These are phyloP conservation scores for Suhomyces xylopsoci DNA, from an alignment of 805 yeast species.

Conservation along the genomic window DNA sequence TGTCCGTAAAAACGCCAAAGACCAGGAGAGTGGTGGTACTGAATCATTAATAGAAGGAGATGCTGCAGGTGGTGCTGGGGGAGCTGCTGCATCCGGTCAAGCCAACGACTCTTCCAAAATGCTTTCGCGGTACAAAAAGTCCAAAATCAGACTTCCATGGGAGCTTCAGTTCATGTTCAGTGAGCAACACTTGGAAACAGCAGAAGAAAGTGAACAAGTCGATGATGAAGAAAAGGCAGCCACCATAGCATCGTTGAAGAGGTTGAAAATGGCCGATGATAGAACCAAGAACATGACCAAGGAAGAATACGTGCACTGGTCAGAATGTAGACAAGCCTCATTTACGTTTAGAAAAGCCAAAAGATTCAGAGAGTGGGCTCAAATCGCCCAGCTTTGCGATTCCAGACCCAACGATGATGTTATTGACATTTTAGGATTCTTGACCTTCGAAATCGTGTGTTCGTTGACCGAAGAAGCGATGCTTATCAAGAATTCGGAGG, in stretches of 20 bases:
- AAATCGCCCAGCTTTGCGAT: conserved; percentile 77
- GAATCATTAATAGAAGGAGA: conserved; percentile 51
- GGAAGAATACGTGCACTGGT: conserved; percentile 98
- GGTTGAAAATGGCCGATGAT: conserved; percentile 90
- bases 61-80: conserved; percentile 42
- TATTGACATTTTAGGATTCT: conserved; percentile 88
- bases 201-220: conserved; percentile 53
- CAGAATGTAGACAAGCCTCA: conserved; percentile 96
- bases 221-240: conserved; percentile 93
- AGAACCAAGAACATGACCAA: conserved; percentile 90
- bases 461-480: conserved; percentile 90
- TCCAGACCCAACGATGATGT: conserved; percentile 95
- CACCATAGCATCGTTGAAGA: conserved; percentile 77
- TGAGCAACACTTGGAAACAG: conserved; percentile 79
- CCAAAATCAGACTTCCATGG: conserved; percentile 89
- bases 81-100: conserved; percentile 31
- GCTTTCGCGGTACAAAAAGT: conserved; percentile 58
- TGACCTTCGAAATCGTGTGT: conserved; percentile 96
- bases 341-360: conserved; percentile 94
- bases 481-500: conserved; percentile 69
- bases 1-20: conserved; percentile 75
- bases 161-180: conserved; percentile 90
- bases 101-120: conserved; percentile 39
- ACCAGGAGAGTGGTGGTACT: conserved; percentile 51
- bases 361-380: conserved; percentile 95